Percentiles rank a stretch among this genome's conserved stretches.
phyloP scores from a whole-genome alignment of 179 eudicot species.

The Spinacia oleracea region DNA sequence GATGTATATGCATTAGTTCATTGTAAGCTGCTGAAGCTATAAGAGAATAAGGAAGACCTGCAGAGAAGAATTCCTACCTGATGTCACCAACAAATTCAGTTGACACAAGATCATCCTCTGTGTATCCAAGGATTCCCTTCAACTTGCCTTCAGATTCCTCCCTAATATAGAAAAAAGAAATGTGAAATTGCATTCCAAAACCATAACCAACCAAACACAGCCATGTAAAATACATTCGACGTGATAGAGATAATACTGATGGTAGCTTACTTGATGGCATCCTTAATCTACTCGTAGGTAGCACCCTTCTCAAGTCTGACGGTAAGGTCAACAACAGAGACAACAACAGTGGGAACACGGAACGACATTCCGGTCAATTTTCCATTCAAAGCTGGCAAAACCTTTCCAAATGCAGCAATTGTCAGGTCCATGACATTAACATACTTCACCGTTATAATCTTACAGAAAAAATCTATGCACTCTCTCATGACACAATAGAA shows the following conservation, averaged over 20 bases:
- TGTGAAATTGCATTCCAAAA: not conserved
- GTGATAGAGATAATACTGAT: not conserved
- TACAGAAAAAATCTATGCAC: too few relatives aligned
- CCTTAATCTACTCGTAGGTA: conserved; percentile 58
- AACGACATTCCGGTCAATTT: conserved; percentile 73
- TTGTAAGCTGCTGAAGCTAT: not conserved
- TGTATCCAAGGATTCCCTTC: conserved; percentile 75
- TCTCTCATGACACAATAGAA: too few relatives aligned
- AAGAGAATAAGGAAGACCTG: not conserved
- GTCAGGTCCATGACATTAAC: not conserved
- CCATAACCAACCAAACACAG: not conserved
- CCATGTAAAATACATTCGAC: not conserved
- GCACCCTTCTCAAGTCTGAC: conserved; percentile 71
- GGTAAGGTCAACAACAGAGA: conserved; percentile 73
- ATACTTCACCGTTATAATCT: not conserved
- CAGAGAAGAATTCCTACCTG: conserved; percentile 36
- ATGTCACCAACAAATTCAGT: conserved; percentile 72
- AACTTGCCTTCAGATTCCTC: conserved; percentile 62
- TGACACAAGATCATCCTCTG: conserved; percentile 71
- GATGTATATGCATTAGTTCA: not conserved
- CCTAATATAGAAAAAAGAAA: conserved; percentile 23
- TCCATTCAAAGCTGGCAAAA: conserved; percentile 62
- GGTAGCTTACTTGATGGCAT: conserved; percentile 61
- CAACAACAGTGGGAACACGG: conserved; percentile 78
- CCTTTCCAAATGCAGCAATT: conserved; percentile 44